Evolutionary conservation across 2,329 filamentous ascomycete genomes (phyloP), one percentile per base, ranked within the genome.

Genomic region (Epichloe glyceriae): DNA sequence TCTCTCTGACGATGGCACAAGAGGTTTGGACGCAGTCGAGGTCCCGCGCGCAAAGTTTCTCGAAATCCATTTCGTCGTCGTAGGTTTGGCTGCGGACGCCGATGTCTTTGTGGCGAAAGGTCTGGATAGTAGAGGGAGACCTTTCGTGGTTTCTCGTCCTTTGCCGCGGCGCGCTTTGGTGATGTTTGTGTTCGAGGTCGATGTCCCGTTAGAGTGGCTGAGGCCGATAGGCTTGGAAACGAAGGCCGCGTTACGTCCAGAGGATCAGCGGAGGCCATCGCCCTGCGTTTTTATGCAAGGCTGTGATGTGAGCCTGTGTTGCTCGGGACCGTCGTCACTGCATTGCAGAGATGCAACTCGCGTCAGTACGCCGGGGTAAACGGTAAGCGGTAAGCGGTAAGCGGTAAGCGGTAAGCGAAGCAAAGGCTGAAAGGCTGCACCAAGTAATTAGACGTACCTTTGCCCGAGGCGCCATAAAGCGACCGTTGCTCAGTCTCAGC

Each of bases 1-100:
- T 46, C 72, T 70, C 60, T 77, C 73, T 7, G 71, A 67, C n/a
- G 67, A 62, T 7, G 73, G 72, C 22, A 75, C 56, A 54, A 76
- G 59, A 14, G 73, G 65, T 52, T 66, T 71, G 39, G 57, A 55
- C 44, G 54, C 48, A 40, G 57, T 49, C 10, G 55, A 56, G 37
- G 52, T 38, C n/a, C 59, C 53, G 20, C 56, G 57, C 47, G 47
- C 52, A 41, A 52, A 40, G 10, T 35, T 44, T n/a, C 30, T 56
- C 37, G 47, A 46, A 15, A 41, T 50, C 50, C 42, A 44, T 37
- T 40, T 54, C 12, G 53, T 50, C 19, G 52, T 20, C 26, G 52
- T 37, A 33, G 50, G 41, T 15, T 54, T 55, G 14, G 48, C 47
- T 14, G 50, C 35, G 33, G 49, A 45, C 33, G 55, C 45, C 34